Evolutionary conservation across 2,329 filamentous ascomycete genomes (phyloP), one percentile per base, ranked within the genome.

Genomic region (Microsporum audouinii): DNA sequence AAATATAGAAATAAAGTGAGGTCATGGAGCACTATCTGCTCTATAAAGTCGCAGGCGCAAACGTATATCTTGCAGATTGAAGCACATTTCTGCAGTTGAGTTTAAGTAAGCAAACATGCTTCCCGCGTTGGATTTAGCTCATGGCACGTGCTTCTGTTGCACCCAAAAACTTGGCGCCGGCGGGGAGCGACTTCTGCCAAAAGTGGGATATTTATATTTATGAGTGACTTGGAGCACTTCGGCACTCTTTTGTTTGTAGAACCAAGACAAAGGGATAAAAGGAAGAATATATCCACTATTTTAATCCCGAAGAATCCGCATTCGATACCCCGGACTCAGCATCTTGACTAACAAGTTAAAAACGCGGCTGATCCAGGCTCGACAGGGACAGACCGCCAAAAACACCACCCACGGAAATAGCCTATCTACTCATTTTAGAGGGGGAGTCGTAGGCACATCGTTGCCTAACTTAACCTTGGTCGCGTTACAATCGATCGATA

Each of bases 111-210:
- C 45, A 49, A 14, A 23, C 17, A 23, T 0, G 2, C 7, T 8
- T 2, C 7, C 23, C 17, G 43, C 23, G 45, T 51, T 51, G 23
- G 23, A 51, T 51, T 51, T 55, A 55, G 31, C 33, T 55, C 14
- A n/a, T 55, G 51, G 33, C 51, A 55, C 51, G 51, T 55, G 51
- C 33, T 55, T 23, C 14, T 55, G 14, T 10, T n/a, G 49, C 33
- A n/a, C 34, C 4, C 4, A 34, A 17, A 12, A 14, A 5, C 51
- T 55, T 55, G 51, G 51, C 51, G 31, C 31, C 51, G 34, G 51
- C 51, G 51, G 51, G 51, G 51, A 55, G 51, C 51, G 17, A 55
- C 31, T 33, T 55, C 51, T 34, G 5, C 51, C 51, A 55, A 55
- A 29, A 33, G 51, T 55, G 51, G 51, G 51, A 55, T 34, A 17